Evolutionary conservation across 495 filamentous ascomycete genomes (phyloP).

Genomic region (Parathielavia appendiculata): DNA sequence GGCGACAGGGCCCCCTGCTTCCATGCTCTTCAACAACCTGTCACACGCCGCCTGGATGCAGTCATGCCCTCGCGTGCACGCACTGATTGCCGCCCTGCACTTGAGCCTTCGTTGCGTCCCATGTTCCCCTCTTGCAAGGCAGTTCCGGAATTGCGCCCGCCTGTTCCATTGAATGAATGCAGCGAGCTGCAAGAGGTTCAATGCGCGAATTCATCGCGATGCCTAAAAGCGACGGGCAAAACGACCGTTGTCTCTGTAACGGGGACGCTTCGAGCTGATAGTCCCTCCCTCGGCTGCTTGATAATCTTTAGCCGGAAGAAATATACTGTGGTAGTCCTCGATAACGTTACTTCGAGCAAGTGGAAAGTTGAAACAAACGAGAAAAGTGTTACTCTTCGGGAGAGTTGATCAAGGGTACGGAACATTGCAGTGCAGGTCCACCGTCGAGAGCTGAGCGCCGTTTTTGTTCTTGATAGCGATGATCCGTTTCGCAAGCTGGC

Average conservation of each 20-base stretch:
- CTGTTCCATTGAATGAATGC: constrained; percentile 8
- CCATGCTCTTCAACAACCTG: background rate
- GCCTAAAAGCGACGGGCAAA: constrained; percentile 8
- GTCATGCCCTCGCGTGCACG: constrained; percentile 1
- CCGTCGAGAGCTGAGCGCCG: background rate
- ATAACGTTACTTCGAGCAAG: background rate
- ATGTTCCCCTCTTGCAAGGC: background rate
- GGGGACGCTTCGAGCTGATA: constrained; percentile 13
- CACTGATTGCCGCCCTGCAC: background rate
- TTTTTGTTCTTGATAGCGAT: background rate
- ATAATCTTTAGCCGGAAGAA: constrained; percentile 14
- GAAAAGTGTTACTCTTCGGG: background rate
- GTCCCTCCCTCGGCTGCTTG: constrained; percentile 4
- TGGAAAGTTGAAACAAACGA: too few species aligned
- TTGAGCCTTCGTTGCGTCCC: constrained; percentile 1
- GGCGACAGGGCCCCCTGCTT: constrained; percentile 2
- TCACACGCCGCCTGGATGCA: constrained; percentile 2
- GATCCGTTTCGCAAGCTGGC: constrained; percentile 6
- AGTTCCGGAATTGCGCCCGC: constrained; percentile 5
- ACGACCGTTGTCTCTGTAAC: constrained; percentile 14
- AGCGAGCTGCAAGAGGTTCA: constrained; percentile 14
- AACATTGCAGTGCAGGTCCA: constrained; percentile 3
- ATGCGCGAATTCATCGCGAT: background rate
- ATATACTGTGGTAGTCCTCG: background rate
- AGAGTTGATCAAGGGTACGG: background rate